Base-by-base conservation (phyloP, 495 filamentous ascomycete species). In the Massariosphaeria phaeospora region DNA sequence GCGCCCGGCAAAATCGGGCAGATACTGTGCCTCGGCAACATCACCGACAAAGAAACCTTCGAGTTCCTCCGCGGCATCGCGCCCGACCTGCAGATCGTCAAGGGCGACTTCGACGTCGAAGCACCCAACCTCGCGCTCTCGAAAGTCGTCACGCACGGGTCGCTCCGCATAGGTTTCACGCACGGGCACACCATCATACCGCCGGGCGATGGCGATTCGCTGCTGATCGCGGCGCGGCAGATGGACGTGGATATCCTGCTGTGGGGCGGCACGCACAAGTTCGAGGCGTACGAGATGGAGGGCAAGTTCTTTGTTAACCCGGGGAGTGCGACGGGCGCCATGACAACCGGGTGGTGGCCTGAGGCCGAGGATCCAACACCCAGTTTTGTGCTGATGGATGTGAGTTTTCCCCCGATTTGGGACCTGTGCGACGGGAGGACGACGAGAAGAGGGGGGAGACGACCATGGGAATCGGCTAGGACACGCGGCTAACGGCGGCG, bases 381-480 rank as follows among this genome's bases (percentile, higher is more conserved):
- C 42, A 97, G 94, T 67, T 99, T 99, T 71, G 95, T 93, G 69
- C 71, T 99, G 71, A 97, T 99, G 93, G 94, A 99, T 80, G 93
- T 96, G 66, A 38, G 43, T 52, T 25, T 27, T 25, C 17, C 24
- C n/a, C 11, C 26, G n/a, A 23, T 21, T 30, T 8, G 1, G 9
- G 18, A 23, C 13, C 13, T 8, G 10, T 8, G 25, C 25, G 15
- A 3, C 29, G 30, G 17, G 17, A 6, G 17, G 47, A 11, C 3
- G 31, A 25, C 13, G 23, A 41, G 34, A 33, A 9, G 21, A n/a
- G n/a, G n/a, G n/a, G n/a, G n/a, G n/a, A n/a, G n/a, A n/a, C n/a
- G n/a, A n/a, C n/a, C n/a, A n/a, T n/a, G n/a, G n/a, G n/a, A n/a
- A n/a, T n/a, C n/a, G n/a, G n/a, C n/a, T n/a, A n/a, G 33, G 12